A percentile compares a stretch with the other conserved stretches of the same genome.
phyloP scores from a whole-genome alignment of 1,284 basidiomycete species.

The Malassezia vespertilionis region DNA sequence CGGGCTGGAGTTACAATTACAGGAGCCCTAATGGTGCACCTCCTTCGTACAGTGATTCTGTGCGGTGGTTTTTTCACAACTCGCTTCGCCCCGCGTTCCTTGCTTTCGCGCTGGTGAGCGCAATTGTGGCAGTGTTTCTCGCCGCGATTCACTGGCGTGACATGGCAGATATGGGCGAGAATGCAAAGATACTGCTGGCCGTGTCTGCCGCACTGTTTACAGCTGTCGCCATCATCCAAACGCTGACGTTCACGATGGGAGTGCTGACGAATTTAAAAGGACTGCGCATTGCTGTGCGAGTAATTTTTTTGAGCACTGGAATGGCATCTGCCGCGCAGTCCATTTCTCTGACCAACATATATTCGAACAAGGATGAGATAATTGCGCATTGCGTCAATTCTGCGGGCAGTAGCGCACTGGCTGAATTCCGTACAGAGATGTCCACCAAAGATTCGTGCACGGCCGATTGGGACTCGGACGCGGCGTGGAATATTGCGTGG shows the following conservation, averaged over 20 bases:
- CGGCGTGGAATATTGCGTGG: conserved; percentile 14
- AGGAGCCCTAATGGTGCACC: neutral
- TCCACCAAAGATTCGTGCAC: neutral
- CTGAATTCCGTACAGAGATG: neutral
- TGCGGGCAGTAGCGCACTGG: neutral
- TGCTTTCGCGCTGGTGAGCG: neutral
- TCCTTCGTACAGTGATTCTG: conserved; percentile 7
- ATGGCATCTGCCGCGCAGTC: conserved; percentile 1
- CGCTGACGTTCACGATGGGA: neutral
- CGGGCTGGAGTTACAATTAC: conserved; percentile 6
- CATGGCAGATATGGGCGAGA: neutral
- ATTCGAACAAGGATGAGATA: neutral
- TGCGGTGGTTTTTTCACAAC: conserved; percentile 5
- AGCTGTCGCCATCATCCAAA: neutral
- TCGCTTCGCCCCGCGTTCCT: conserved; percentile 9
- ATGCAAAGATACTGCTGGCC: neutral
- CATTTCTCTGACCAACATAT: neutral
- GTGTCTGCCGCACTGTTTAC: conserved; percentile 4
- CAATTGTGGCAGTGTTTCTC: conserved; percentile 1
- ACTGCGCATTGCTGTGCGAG: neutral
- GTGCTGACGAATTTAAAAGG: neutral
- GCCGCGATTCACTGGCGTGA: conserved; percentile 3
- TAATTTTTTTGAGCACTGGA: neutral
- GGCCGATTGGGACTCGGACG: conserved; percentile 4
- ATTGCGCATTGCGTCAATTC: neutral